A percentile compares a stretch with the other conserved stretches of the same genome.
phyloP scores from a whole-genome alignment of 768 basidiomycete species.

The Boletus pseudopeckii region DNA sequence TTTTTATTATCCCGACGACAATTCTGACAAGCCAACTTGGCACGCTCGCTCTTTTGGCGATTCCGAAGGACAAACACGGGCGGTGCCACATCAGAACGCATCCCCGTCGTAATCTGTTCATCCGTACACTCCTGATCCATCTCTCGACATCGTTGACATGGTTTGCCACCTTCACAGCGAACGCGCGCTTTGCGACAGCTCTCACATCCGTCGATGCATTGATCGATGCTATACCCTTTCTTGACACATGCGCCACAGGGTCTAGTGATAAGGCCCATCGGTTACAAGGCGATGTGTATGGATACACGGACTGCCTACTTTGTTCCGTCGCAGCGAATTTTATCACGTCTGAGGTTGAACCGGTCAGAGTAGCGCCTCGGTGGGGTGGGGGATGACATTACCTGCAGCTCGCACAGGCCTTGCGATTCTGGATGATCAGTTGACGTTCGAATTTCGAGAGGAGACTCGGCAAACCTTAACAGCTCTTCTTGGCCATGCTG shows the following conservation, averaged over 20 bases:
- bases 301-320: conserved; percentile 34
- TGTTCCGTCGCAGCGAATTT: conserved; percentile 56
- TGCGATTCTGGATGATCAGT: conserved; percentile 9
- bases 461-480: conserved; percentile 41
- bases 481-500: conserved; percentile 49
- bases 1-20: conserved; percentile 68
- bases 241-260: conserved; percentile 59
- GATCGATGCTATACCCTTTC: conserved; percentile 49
- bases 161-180: conserved; percentile 38
- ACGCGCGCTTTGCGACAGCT: conserved; percentile 51
- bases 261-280: conserved; percentile 29
- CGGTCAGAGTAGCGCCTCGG: not conserved
- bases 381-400: conserved; percentile 4
- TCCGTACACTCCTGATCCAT: conserved; percentile 45
- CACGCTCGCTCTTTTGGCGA: conserved; percentile 44
- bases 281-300: not conserved
- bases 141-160: conserved; percentile 35
- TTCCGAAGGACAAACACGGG: conserved; percentile 23
- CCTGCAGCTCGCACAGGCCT: conserved; percentile 66
- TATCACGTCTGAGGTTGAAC: conserved; percentile 46
- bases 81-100: conserved; percentile 25
- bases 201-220: conserved; percentile 62
- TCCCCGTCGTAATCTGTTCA: conserved; percentile 29
- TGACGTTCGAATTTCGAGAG: not conserved
- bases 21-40: conserved; percentile 55